These are phyloP conservation scores for Dactylellina drechsleri DNA, from an alignment of 2,329 filamentous ascomycete genomes.

Conservation along the genomic window DNA sequence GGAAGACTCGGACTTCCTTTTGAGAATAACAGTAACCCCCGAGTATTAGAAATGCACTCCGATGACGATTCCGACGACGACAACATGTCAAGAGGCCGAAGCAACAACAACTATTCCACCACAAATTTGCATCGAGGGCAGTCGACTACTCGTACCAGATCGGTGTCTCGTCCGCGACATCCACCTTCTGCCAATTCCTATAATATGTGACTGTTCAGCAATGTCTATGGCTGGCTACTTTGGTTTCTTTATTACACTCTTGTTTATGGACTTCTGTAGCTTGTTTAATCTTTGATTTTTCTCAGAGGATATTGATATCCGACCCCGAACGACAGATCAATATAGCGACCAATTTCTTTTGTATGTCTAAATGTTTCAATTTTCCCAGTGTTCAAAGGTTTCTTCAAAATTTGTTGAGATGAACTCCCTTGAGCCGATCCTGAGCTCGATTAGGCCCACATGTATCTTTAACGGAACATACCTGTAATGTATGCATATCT, in stretches of 20 bases:
- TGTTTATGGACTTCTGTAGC: too few species aligned
- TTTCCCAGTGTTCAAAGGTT: neutral
- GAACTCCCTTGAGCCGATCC: slow-evolving; percentile 15
- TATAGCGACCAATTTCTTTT: neutral
- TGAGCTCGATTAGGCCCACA: slow-evolving; percentile 5
- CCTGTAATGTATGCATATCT: slow-evolving; percentile 14
- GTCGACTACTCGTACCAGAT: neutral
- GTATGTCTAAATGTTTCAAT: neutral
- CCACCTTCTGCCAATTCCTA: neutral
- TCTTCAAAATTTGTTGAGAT: slow-evolving; percentile 1
- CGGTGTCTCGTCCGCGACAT: neutral
- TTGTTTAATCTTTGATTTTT: neutral
- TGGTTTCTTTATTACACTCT: neutral
- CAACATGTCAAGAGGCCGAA: slow-evolving; percentile 2
- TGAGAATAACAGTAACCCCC: neutral
- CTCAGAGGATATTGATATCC: slow-evolving; percentile 6
- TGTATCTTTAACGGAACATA: slow-evolving; percentile 5
- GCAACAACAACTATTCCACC: neutral
- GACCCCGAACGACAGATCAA: neutral
- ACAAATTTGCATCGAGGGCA: neutral
- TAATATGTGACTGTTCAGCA: neutral
- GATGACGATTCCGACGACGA: slow-evolving; percentile 30
- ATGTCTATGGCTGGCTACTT: neutral
- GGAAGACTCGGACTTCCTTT: slow-evolving; percentile 8
- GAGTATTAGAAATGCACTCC: slow-evolving; percentile 10